phyloP scores from a whole-genome alignment of 1,284 basidiomycete species.

The Tilletia walkeri region DNA sequence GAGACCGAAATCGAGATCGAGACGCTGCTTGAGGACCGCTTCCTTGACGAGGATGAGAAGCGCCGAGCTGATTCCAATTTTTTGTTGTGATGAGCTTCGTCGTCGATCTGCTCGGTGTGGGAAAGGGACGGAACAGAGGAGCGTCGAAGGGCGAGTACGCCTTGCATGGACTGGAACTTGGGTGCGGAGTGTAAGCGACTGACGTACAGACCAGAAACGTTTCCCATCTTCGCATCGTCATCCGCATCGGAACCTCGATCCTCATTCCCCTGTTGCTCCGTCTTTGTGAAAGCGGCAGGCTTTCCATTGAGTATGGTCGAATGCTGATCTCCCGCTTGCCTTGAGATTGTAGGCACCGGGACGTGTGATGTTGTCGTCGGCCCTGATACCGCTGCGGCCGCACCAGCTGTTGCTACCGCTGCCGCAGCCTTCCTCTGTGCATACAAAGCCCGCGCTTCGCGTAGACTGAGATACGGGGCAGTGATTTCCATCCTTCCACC shows the following conservation, averaged over 20 bases:
- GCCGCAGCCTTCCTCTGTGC: background rate
- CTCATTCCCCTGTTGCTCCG: background rate
- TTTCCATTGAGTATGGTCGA: background rate
- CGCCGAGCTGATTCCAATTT: background rate
- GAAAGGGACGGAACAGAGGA: background rate
- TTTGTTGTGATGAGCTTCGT: background rate
- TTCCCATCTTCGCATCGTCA: background rate
- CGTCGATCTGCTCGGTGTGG: background rate
- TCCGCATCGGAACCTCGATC: background rate
- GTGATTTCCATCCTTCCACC: slow-evolving; percentile 8
- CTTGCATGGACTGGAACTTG: background rate
- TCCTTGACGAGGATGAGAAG: background rate
- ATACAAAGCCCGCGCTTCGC: slow-evolving; percentile 6
- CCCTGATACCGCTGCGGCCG: background rate
- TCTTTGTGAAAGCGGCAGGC: background rate
- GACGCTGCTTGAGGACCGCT: background rate
- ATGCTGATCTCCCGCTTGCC: too few species aligned
- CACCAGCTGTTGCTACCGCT: background rate
- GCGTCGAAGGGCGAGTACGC: background rate
- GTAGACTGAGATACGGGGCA: slow-evolving; percentile 14
- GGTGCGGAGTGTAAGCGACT: background rate
- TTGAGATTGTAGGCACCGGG: too few species aligned
- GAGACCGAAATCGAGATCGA: background rate
- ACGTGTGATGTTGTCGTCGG: too few species aligned
- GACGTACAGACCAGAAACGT: background rate